phyloP scores from a whole-genome alignment of 1,284 basidiomycete genomes.

The Irpex sp. region DNA sequence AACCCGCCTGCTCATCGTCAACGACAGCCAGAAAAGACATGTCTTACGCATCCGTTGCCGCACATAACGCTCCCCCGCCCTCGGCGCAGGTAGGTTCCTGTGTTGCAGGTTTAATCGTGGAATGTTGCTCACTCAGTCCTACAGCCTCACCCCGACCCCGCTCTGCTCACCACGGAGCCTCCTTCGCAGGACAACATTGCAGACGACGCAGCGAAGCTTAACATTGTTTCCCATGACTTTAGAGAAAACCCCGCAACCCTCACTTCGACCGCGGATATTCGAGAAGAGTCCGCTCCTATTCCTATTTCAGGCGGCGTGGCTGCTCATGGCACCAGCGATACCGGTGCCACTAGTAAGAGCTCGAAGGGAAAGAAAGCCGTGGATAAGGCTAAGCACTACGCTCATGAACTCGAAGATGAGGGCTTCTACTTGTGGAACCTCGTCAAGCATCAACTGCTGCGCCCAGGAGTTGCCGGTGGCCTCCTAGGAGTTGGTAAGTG shows the following conservation, averaged over 20 bases:
- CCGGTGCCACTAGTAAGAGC: neutral
- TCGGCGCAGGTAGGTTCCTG: conserved; percentile 37
- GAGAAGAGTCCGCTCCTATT: conserved; percentile 13
- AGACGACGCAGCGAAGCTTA: conserved; percentile 53
- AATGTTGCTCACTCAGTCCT: conserved; percentile 1
- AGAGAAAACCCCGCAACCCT: conserved; percentile 43
- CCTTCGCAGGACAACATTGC: conserved; percentile 36
- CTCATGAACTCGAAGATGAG: conserved; percentile 52
- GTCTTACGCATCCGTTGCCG: conserved; percentile 67
- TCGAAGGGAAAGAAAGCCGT: conserved; percentile 5
- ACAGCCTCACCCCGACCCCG: conserved; percentile 61
- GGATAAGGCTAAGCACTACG: conserved; percentile 27
- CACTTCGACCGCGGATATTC: conserved; percentile 29
- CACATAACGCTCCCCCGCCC: conserved; percentile 49
- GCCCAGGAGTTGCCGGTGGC: conserved; percentile 71
- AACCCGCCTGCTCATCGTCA: neutral
- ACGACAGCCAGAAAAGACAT: conserved; percentile 30
- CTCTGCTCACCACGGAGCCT: conserved; percentile 54
- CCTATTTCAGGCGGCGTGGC: conserved; percentile 13
- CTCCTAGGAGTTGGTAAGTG: conserved; percentile 64
- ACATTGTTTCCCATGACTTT: conserved; percentile 47
- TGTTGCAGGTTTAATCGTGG: neutral
- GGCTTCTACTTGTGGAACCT: conserved; percentile 51
- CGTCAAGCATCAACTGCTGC: conserved; percentile 58
- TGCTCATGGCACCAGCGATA: neutral